Evolutionary conservation across 176 grass and related monocot species (phyloP), one percentile per base, ranked within the genome.

Genomic region (Oryza glaberrima): DNA sequence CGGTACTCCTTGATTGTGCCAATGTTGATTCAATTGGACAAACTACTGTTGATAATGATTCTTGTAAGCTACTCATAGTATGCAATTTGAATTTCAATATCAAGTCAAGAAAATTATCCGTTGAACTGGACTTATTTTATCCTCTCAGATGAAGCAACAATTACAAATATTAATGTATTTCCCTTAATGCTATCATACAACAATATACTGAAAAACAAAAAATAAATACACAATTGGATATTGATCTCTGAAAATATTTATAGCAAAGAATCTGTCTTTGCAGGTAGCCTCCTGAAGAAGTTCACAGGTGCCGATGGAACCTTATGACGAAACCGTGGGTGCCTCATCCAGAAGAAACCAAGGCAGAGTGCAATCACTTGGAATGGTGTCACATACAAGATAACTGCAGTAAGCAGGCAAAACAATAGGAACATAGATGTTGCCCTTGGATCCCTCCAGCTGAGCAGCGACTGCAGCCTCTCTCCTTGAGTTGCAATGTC

Each of bases 391-490:
- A 88, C 83, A 49, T 93, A 95, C 10, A 98, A 66, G 69, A 77
- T 52, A 45, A 92, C 45, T 0, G 96, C 91, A 54, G 91, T 48
- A 60, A 78, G 48, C 14, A 98, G 83, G 82, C 96, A 95, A 78
- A 95, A 87, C 43, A 95, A 36, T 17, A 98, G 76, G 89, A 98
- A 98, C 82, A 98, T 86, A 11, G 91, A 81, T 28, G 96, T 95
- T 68, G 93, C 96, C 65, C 93, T 92, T 20, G 96, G 96, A 83
- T 98, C 96, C 77, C 96, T 93, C 96, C 96, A 98, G 72, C 89
- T 92, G 32, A 98, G 87, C 85, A 98, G 79, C 38, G 89, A 82
- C 69, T 93, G 96, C 25, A 98, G 67, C 41, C 96, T 93, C 85
- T 98, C 96, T 43, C 93, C 96, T 43, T 98, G 96, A 54, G 96